A percentile compares a stretch with the other conserved stretches of the same genome.
Conservation (phyloP, 495 filamentous ascomycete genomes). For the Aspergillus nidulans region DNA sequence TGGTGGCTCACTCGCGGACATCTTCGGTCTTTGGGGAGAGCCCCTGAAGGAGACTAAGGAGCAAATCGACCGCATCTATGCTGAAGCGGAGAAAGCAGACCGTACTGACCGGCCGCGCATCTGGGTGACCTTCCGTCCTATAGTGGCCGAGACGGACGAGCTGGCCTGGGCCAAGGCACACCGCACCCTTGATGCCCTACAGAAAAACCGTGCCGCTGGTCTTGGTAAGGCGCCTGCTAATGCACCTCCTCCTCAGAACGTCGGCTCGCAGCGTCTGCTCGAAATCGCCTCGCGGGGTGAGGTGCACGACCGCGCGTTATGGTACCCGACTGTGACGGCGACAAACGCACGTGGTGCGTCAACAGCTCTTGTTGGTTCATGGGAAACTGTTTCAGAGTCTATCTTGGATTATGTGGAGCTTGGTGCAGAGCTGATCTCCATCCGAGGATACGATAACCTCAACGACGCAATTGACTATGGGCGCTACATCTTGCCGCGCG, state of each 20-base stretch:
- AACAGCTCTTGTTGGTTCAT: slow-evolving; percentile 49
- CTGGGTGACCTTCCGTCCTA: slow-evolving; percentile 55
- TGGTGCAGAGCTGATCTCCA: slow-evolving; percentile 49
- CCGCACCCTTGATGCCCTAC: slow-evolving; percentile 40
- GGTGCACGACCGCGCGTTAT: slow-evolving; percentile 51
- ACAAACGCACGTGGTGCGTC: slow-evolving; percentile 53
- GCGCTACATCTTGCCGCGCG: slow-evolving; percentile 43
- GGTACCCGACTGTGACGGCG: slow-evolving; percentile 53
- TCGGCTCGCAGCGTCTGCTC: slow-evolving; percentile 49
- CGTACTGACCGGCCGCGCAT: slow-evolving; percentile 43
- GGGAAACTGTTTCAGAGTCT: slow-evolving; percentile 44
- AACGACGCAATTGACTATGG: slow-evolving; percentile 53
- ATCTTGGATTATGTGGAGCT: slow-evolving; percentile 51
- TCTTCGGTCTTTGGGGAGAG: slow-evolving; percentile 55
- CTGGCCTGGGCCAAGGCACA: slow-evolving; percentile 52
- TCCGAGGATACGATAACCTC: slow-evolving; percentile 52
- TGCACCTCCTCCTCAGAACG: slow-evolving; percentile 44
- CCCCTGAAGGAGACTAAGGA: slow-evolving; percentile 52
- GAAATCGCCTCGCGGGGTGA: slow-evolving; percentile 50
- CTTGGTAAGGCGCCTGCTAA: slow-evolving; percentile 23
- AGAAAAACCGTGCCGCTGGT: slow-evolving; percentile 27
- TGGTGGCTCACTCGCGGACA: slow-evolving; percentile 48
- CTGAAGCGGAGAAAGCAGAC: slow-evolving; percentile 43
- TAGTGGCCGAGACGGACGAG: slow-evolving; percentile 51
- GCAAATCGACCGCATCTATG: slow-evolving; percentile 52